Percentiles rank a stretch among this genome's conserved stretches.
Evolutionary conservation across 129 eudicot species (phyloP).

Genomic region (Centrapalus pauciflorus): DNA sequence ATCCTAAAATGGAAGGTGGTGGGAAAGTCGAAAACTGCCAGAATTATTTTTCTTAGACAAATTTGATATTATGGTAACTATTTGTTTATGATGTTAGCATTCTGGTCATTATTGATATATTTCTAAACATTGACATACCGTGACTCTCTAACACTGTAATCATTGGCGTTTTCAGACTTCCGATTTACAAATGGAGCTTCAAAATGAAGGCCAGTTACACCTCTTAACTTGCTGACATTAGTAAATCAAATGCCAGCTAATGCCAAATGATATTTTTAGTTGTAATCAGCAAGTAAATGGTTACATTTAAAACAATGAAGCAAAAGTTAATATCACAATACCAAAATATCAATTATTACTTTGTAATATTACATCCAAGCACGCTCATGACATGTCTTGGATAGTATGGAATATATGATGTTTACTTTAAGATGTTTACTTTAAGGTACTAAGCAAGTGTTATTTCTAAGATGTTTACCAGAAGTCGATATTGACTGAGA

Average conservation of each 20-base stretch:
- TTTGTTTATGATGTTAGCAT: background rate
- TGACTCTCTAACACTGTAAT: background rate
- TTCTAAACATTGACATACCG: background rate
- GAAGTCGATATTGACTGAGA: conserved; percentile 82
- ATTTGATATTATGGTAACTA: background rate
- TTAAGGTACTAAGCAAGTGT: background rate
- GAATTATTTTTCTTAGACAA: too few relatives aligned
- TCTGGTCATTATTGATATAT: background rate
- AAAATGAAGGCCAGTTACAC: background rate
- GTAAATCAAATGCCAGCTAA: background rate
- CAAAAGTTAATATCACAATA: background rate
- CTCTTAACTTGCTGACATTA: background rate
- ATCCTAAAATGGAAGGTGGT: background rate
- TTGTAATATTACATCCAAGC: background rate
- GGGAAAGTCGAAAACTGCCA: background rate
- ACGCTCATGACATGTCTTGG: background rate
- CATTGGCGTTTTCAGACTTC: background rate
- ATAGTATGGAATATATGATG: background rate
- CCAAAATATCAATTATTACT: background rate
- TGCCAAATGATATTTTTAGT: background rate
- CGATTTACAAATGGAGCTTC: background rate
- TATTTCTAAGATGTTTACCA: conserved; percentile 41
- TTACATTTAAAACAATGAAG: background rate
- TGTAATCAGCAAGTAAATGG: background rate
- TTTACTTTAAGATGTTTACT: background rate